These are phyloP conservation scores for Lindgomyces ingoldianus DNA, from an alignment of 495 filamentous ascomycete species.

Conservation along the genomic window DNA sequence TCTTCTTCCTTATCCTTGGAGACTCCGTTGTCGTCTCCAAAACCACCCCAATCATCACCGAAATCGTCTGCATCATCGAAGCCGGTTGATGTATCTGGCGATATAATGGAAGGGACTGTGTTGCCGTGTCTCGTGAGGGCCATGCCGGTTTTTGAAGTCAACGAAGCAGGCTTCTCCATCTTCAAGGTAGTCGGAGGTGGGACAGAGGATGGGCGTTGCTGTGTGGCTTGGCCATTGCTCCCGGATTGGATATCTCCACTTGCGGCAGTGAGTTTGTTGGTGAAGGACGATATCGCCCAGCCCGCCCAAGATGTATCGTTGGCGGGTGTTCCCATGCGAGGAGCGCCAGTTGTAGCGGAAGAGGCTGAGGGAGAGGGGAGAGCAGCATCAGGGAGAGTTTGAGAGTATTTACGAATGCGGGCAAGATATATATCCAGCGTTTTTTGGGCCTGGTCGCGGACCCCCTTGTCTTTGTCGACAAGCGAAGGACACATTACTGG, in stretches of 20 bases:
- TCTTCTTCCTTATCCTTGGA: conserved; percentile 34
- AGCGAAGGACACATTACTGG: conserved; percentile 78
- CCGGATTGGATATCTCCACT: conserved; percentile 77
- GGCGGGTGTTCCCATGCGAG: conserved; percentile 75
- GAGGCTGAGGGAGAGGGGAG: conserved; percentile 53
- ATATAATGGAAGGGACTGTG: conserved; percentile 49
- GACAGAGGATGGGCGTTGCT: conserved; percentile 36
- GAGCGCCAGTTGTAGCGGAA: conserved; percentile 44
- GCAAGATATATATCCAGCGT: conserved; percentile 87
- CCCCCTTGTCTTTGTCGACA: conserved; percentile 84
- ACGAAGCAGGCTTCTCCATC: neutral
- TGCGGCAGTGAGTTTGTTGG: conserved; percentile 82
- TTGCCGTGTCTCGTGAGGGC: conserved; percentile 47
- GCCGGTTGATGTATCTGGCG: conserved; percentile 21
- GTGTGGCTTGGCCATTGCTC: conserved; percentile 37
- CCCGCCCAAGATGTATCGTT: conserved; percentile 81
- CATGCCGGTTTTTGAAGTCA: conserved; percentile 4
- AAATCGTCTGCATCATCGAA: conserved; percentile 59
- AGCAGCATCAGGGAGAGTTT: conserved; percentile 76
- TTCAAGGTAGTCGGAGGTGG: conserved; percentile 31
- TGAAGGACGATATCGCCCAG: conserved; percentile 99
- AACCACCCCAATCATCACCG: conserved; percentile 50
- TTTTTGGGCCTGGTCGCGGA: conserved; percentile 89
- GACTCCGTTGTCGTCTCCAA: conserved; percentile 44
- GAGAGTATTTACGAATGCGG: conserved; percentile 74